Percentiles rank a stretch among this genome's conserved stretches.
These are phyloP conservation scores for Wallacemonas sp. DNA, from an alignment of 208 protist species.

Conservation along the genomic window DNA sequence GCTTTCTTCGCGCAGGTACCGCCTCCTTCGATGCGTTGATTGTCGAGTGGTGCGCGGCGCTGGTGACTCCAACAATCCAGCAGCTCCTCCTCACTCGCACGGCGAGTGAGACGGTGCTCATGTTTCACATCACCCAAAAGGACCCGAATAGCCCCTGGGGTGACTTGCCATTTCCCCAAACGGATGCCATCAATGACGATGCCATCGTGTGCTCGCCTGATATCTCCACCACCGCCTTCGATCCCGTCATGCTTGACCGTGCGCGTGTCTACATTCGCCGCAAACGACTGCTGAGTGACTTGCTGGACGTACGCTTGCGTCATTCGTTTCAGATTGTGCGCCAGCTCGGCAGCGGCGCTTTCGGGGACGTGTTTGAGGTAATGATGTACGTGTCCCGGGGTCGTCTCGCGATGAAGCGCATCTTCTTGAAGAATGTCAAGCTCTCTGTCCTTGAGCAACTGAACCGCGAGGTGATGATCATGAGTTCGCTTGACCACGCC, in stretches of 20 bases:
- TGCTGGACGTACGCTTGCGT: slow-evolving; percentile 42
- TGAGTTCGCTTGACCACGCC: slow-evolving; percentile 69
- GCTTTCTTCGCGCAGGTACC: slow-evolving; percentile 45
- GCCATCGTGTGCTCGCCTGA: slow-evolving; percentile 33
- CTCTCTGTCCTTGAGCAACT: slow-evolving; percentile 58
- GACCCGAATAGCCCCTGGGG: slow-evolving; percentile 23
- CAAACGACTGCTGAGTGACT: slow-evolving; percentile 45
- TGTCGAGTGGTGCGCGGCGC: slow-evolving; percentile 53
- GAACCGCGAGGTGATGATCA: slow-evolving; percentile 73
- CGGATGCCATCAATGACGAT: slow-evolving; percentile 19
- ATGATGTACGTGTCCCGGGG: slow-evolving; percentile 62
- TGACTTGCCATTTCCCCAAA: slow-evolving; percentile 18
- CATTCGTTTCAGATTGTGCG: slow-evolving; percentile 64
- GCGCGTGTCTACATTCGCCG: slow-evolving; percentile 33
- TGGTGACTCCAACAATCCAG: slow-evolving; percentile 50
- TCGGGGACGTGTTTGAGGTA: slow-evolving; percentile 82
- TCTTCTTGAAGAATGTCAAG: slow-evolving; percentile 64
- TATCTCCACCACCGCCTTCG: slow-evolving; percentile 25
- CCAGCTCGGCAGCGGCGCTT: slow-evolving; percentile 65
- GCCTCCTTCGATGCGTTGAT: slow-evolving; percentile 61
- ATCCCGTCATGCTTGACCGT: slow-evolving; percentile 15
- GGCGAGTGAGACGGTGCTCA: slow-evolving; percentile 39
- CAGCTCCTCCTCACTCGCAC: slow-evolving; percentile 30
- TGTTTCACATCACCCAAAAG: slow-evolving; percentile 47
- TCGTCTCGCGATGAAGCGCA: slow-evolving; percentile 81